phyloP scores from a whole-genome alignment of 2,329 filamentous ascomycete species.

The Dothistroma pini region DNA sequence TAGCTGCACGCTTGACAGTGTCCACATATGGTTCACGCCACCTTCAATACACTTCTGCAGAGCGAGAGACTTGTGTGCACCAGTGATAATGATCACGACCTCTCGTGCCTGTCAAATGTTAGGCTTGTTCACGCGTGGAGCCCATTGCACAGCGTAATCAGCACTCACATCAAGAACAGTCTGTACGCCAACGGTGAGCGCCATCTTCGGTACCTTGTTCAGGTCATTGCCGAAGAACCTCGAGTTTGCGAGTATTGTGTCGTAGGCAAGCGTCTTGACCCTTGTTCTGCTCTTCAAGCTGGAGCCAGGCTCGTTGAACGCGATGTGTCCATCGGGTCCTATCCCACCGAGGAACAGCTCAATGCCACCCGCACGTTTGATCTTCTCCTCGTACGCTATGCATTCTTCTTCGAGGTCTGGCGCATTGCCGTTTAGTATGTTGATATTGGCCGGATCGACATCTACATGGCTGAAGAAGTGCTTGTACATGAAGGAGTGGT shows the following conservation, averaged over 20 bases:
- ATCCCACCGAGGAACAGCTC: constrained; percentile 84
- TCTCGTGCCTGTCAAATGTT: constrained; percentile 56
- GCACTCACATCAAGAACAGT: constrained; percentile 66
- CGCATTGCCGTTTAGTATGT: constrained; percentile 80
- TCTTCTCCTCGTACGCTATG: constrained; percentile 73
- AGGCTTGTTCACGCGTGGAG: no score
- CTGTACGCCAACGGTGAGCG: constrained; percentile 78
- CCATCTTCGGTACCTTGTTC: constrained; percentile 71
- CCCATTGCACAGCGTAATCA: not conserved
- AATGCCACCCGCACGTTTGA: constrained; percentile 70
- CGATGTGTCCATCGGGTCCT: constrained; percentile 81
- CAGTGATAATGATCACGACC: constrained; percentile 77
- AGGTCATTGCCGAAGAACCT: constrained; percentile 77
- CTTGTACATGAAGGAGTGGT: constrained; percentile 92
- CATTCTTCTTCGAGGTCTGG: constrained; percentile 72
- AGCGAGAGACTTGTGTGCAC: constrained; percentile 75
- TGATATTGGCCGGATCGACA: constrained; percentile 74
- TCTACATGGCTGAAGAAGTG: constrained; percentile 86
- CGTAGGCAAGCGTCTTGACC: constrained; percentile 82
- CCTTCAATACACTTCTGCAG: constrained; percentile 77
- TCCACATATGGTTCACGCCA: constrained; percentile 88
- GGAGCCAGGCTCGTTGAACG: constrained; percentile 86
- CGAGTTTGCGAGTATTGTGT: constrained; percentile 81
- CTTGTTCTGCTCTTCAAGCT: constrained; percentile 72
- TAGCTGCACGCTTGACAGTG: constrained; percentile 73